These are phyloP conservation scores for Magnusiomyces paraingens DNA, from an alignment of 1,139 yeast genomes.

Conservation along the genomic window DNA sequence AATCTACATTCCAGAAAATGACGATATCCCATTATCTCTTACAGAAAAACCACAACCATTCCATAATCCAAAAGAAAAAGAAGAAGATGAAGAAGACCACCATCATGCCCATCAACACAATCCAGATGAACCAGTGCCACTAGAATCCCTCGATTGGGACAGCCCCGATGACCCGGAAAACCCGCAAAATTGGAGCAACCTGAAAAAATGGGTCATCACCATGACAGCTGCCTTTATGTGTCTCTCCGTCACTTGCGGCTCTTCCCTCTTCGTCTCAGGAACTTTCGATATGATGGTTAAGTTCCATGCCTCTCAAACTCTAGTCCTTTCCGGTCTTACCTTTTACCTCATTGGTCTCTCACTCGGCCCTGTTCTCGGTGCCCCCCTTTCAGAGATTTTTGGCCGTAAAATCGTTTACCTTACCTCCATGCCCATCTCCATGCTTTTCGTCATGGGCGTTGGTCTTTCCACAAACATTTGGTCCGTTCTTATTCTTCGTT, in stretches of 20 bases:
- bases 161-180: constrained; percentile 27
- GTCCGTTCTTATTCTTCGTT: constrained; percentile 52
- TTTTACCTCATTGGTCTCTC: constrained; percentile 49
- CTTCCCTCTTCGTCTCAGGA: constrained; percentile 42
- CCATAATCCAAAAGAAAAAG: background rate
- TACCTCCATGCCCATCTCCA: constrained; percentile 52
- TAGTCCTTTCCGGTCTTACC: constrained; percentile 55
- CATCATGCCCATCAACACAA: background rate
- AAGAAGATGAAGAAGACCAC: too few species aligned
- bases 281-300: constrained; percentile 35
- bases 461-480: constrained; percentile 48
- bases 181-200: constrained; percentile 31
- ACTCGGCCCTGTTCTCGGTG: constrained; percentile 43
- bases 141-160: constrained; percentile 15
- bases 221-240: constrained; percentile 39
- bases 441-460: constrained; percentile 45
- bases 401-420: constrained; percentile 60
- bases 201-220: constrained; percentile 34
- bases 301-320: constrained; percentile 54
- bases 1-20: background rate
- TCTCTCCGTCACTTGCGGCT: constrained; percentile 39
- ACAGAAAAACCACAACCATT: background rate
- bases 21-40: background rate
- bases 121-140: constrained; percentile 1
- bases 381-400: constrained; percentile 45